Conservation (phyloP, 306 rosid species). For the Quercus ilex region DNA sequence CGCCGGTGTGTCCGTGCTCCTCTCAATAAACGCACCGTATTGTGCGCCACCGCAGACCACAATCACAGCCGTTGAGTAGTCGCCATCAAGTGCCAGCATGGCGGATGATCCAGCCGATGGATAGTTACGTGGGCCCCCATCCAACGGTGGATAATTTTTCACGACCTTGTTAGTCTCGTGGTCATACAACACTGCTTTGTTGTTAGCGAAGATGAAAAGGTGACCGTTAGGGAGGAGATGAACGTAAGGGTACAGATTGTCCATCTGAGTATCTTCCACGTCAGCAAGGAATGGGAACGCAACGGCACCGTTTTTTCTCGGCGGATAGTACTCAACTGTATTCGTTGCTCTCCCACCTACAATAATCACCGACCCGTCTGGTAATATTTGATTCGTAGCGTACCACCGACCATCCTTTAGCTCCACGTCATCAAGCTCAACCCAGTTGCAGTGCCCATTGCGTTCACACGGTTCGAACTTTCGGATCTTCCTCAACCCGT, state of each 20-base stretch:
- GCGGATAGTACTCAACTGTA: constrained; percentile 72
- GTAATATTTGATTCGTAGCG: constrained; percentile 69
- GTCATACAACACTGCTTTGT: constrained; percentile 61
- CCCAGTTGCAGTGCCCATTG: constrained; percentile 57
- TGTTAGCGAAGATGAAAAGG: constrained; percentile 79
- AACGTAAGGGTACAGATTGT: constrained; percentile 79
- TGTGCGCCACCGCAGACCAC: constrained; percentile 84
- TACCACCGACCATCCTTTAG: constrained; percentile 69
- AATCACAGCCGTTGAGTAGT: constrained; percentile 50
- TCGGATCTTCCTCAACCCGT: constrained; percentile 66
- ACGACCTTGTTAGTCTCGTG: constrained; percentile 18
- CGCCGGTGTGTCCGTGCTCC: constrained; percentile 57
- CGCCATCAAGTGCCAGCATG: constrained; percentile 58
- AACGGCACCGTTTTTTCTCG: constrained; percentile 48
- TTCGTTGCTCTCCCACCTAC: constrained; percentile 72
- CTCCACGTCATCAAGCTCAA: constrained; percentile 55
- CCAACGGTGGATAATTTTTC: constrained; percentile 52
- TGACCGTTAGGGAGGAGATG: constrained; percentile 80
- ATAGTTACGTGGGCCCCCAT: constrained; percentile 85
- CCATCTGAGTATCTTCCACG: constrained; percentile 72
- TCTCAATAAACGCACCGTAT: constrained; percentile 61
- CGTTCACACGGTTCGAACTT: constrained; percentile 58
- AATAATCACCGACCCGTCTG: constrained; percentile 65
- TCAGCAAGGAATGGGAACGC: constrained; percentile 56
- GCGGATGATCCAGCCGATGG: constrained; percentile 90